phyloP scores from a whole-genome alignment of 2,329 filamentous ascomycete species.

The Hymenotorrendiella dingleyae region DNA sequence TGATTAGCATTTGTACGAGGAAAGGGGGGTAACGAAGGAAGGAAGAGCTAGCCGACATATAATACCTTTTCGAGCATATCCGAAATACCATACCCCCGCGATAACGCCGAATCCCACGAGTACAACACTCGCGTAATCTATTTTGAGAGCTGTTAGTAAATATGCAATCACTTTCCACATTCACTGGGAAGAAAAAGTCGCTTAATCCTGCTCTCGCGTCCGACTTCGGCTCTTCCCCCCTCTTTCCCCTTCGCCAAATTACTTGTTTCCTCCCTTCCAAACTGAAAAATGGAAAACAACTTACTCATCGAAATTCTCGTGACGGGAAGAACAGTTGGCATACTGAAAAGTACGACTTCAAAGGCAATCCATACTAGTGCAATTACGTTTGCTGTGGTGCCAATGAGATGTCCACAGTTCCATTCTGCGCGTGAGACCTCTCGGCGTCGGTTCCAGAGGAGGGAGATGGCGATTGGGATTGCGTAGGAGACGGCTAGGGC shows the following conservation, averaged over 20 bases:
- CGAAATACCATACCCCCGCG: slow-evolving; percentile 43
- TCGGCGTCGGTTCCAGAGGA: slow-evolving; percentile 52
- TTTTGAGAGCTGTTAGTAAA: not conserved
- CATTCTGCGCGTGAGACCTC: slow-evolving; percentile 49
- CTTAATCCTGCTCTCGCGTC: too few species aligned
- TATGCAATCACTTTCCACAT: not conserved
- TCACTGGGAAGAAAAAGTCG: not conserved
- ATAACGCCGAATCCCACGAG: slow-evolving; percentile 48
- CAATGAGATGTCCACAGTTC: slow-evolving; percentile 44
- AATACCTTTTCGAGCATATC: slow-evolving; percentile 46
- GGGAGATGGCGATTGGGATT: slow-evolving; percentile 65
- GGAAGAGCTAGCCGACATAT: slow-evolving; percentile 8
- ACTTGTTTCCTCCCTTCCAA: too few species aligned
- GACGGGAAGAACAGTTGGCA: slow-evolving; percentile 54
- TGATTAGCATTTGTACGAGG: not conserved
- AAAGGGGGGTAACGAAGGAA: too few species aligned
- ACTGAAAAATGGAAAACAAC: not conserved
- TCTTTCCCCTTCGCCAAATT: too few species aligned
- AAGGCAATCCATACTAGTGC: slow-evolving; percentile 52
- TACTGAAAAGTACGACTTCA: slow-evolving; percentile 59
- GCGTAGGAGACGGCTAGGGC: slow-evolving; percentile 67
- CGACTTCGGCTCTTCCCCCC: too few species aligned
- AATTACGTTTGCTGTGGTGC: slow-evolving; percentile 46
- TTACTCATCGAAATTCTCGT: slow-evolving; percentile 52
- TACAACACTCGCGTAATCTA: slow-evolving; percentile 39